Evolutionary conservation across 805 yeast species (phyloP).

Genomic region (Lachancea thermotolerans): DNA sequence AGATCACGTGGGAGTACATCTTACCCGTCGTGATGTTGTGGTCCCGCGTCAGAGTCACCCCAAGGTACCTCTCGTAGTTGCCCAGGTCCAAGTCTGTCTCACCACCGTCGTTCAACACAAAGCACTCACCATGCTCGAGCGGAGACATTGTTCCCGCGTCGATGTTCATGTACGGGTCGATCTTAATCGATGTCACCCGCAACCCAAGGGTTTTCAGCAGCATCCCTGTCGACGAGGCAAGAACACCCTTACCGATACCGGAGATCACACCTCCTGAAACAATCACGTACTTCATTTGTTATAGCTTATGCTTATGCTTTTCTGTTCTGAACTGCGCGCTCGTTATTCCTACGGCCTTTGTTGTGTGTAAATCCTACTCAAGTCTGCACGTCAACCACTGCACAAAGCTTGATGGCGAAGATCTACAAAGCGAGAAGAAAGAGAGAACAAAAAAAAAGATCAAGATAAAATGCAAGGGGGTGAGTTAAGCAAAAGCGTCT

Average conservation of each 20-base stretch:
- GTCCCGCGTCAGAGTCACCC: conserved; percentile 84
- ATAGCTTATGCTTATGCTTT: neutral
- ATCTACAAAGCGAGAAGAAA: neutral
- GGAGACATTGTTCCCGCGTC: conserved; percentile 99
- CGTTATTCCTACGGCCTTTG: neutral
- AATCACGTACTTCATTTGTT: conserved; percentile 91
- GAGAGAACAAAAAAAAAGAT: conserved; percentile 7
- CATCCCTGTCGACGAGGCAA: conserved; percentile 95
- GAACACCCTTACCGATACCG: conserved; percentile 98
- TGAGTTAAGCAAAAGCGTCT: conserved; percentile 6
- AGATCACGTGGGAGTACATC: conserved; percentile 88
- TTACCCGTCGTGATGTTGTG: conserved; percentile 99
- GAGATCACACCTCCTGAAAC: conserved; percentile 99
- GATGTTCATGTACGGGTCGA: conserved; percentile 98
- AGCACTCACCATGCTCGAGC: conserved; percentile 97
- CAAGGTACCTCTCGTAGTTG: conserved; percentile 93
- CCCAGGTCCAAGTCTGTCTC: conserved; percentile 98
- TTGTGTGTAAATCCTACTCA: neutral
- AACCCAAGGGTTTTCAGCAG: conserved; percentile 87
- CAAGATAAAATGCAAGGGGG: conserved; percentile 11
- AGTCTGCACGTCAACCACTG: neutral
- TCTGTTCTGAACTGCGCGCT: neutral
- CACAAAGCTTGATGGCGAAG: neutral
- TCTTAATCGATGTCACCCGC: conserved; percentile 94
- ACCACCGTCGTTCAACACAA: conserved; percentile 97